A percentile compares a stretch with the other conserved stretches of the same genome.
These are phyloP conservation scores for Trichoderma sp. DNA, from an alignment of 2,329 filamentous ascomycete species.

Conservation along the genomic window DNA sequence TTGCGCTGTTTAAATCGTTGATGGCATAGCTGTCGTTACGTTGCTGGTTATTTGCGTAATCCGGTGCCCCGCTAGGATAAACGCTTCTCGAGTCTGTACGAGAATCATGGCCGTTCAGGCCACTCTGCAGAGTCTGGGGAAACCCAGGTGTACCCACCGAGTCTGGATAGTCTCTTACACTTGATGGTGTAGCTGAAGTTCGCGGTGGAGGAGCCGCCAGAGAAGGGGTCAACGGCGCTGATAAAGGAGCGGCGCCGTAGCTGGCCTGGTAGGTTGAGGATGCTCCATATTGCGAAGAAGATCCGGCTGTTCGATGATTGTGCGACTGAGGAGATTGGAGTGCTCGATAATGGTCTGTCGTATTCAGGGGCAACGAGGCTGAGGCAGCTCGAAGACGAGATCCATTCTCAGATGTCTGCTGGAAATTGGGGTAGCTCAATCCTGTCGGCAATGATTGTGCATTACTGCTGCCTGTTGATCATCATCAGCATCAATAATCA, in stretches of 20 bases:
- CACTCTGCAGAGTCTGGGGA: slow-evolving; percentile 41
- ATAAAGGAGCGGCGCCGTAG: slow-evolving; percentile 53
- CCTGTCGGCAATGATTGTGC: slow-evolving; percentile 50
- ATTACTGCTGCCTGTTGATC: slow-evolving; percentile 24
- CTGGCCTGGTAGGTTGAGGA: slow-evolving; percentile 48
- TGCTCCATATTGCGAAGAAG: slow-evolving; percentile 41
- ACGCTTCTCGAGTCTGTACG: slow-evolving; percentile 46
- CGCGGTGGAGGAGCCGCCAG: slow-evolving; percentile 18
- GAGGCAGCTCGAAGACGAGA: slow-evolving; percentile 52
- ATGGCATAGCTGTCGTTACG: slow-evolving; percentile 7
- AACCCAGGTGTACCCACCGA: slow-evolving; percentile 53
- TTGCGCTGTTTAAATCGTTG: not conserved
- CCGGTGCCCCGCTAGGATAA: slow-evolving; percentile 38
- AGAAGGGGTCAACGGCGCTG: slow-evolving; percentile 37
- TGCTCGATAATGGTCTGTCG: slow-evolving; percentile 44
- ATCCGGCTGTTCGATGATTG: slow-evolving; percentile 20
- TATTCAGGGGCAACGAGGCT: slow-evolving; percentile 43
- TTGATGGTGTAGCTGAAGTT: slow-evolving; percentile 29
- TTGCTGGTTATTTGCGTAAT: slow-evolving; percentile 21
- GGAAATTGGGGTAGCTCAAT: slow-evolving; percentile 47
- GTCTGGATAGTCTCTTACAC: slow-evolving; percentile 48
- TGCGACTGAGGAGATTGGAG: slow-evolving; percentile 16
- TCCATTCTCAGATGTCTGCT: slow-evolving; percentile 40
- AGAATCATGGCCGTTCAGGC: slow-evolving; percentile 29
- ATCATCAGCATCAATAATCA: not conserved